Base-by-base conservation (phyloP, 495 filamentous ascomycete genomes). In the Hypoxylon cercidicola region DNA sequence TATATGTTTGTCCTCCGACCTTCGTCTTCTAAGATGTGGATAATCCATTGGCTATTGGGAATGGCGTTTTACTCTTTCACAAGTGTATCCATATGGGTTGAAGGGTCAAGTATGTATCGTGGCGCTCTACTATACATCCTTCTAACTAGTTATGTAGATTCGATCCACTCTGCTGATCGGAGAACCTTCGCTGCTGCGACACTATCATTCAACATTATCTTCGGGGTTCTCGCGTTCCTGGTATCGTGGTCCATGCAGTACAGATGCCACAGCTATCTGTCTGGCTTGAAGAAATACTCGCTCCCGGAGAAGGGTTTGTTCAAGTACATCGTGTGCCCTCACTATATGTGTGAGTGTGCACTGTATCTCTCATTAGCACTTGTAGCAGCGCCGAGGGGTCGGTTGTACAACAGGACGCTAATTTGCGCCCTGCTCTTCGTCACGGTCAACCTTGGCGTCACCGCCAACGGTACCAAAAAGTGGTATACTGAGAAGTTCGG, bases 401-500 rank as follows among this genome's bases (percentile, higher is more conserved):
- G 73, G 23, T 60, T 83, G 56, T 68, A 91, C 23, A 98, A 98
- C 75, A 85, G 79, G 69, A 96, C 94, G 1, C 69, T 98, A 47
- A 63, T 88, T 20, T 81, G 85, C 30, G 91, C 84, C 8, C 48
- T 90, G 41, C 50, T 85, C 7, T 96, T 98, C 73, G 92, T 96
- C 21, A 78, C 75, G 6, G 82, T 87, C 28, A 98, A 97, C 74
- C 82, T 98, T 19, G 92, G 88, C 11, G 80, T 92, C 41, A 96
- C 93, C 21, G 92, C 94, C n/a, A 77, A 81, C 7, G 87, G 81
- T 12, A 97, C 90, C 35, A 86, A 85, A 62, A 78, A 83, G 57
- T 97, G 93, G 94, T 98, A 97, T 79, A 78, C 75, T 45, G 73
- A 82, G 32, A 91, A 88, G 64, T 98, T 99, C 72, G 93, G 93